phyloP scores from a whole-genome alignment of 148 eudicot species.

The Silene conica region DNA sequence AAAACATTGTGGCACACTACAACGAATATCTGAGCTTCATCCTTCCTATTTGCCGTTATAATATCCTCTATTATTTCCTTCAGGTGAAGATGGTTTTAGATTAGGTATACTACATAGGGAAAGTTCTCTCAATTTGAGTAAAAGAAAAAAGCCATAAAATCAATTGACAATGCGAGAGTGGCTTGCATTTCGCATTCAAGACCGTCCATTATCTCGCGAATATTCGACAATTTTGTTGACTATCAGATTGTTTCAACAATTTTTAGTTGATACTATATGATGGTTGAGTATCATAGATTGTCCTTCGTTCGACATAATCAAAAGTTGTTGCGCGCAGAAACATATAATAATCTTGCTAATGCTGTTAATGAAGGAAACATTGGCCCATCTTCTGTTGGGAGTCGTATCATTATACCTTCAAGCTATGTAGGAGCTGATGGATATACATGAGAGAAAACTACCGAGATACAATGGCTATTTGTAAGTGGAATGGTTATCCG shows the following conservation, averaged over 20 bases:
- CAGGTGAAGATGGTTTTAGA: too few relatives aligned
- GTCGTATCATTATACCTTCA: too few relatives aligned
- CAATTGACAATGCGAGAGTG: neutral
- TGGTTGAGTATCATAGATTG: slow-evolving; percentile 6
- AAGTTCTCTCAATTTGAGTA: too few relatives aligned
- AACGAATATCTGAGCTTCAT: neutral
- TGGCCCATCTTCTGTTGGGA: too few relatives aligned
- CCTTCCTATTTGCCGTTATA: too few relatives aligned
- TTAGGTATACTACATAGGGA: too few relatives aligned
- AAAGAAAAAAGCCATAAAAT: too few relatives aligned
- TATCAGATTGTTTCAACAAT: slow-evolving; percentile 2
- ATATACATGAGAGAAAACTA: neutral
- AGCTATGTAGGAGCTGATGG: neutral
- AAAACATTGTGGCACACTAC: neutral
- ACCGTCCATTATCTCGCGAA: neutral
- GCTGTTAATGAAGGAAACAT: too few relatives aligned
- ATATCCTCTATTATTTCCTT: too few relatives aligned
- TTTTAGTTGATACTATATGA: neutral
- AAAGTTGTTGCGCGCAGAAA: neutral
- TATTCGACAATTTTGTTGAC: neutral
- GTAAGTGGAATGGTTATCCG: neutral
- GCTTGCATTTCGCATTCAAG: slow-evolving; percentile 5
- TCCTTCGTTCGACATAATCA: neutral
- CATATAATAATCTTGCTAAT: neutral
- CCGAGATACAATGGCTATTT: slow-evolving; percentile 5